Base-by-base conservation (phyloP, 352 stramenopile species). In the Phytophthora pseudosyringae region DNA sequence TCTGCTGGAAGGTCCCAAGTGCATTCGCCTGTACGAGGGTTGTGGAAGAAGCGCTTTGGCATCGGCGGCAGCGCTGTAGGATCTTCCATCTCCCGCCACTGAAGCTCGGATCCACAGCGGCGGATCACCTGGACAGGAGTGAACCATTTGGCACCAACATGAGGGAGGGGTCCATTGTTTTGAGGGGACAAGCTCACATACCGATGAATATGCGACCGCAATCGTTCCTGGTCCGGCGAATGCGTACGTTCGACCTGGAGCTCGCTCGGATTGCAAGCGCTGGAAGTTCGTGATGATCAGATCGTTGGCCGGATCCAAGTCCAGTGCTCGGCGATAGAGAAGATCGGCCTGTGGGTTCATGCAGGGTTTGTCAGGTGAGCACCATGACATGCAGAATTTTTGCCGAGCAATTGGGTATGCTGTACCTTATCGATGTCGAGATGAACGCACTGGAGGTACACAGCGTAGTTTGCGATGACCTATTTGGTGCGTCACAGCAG, bases 321-420 rank as follows among this genome's bases (percentile, higher is more conserved):
- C 80, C 13, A 93, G 74, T 18, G 83, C 83, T 31, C 83, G 79
- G 1, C 83, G 83, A 47, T 88, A 93, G 3, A 94, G 59, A 4
- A 78, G 56, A 54, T 91, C 83, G 0, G 83, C 86, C 78, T 89
- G 33, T 15, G 12, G 15, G 45, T 7, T 16, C 12, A 21, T 47
- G 21, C 4, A 47, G 31, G 31, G 13, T 6, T 13, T 47, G 11
- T 29, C 16, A 43, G 0, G 45, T 29, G 26, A 10, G 9, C 13
- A 8, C n/a, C 13, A 48, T 21, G 28, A n/a, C 16, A 40, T 5
- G 18, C 18, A 41, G 16, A 1, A 21, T 4, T 9, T 36, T 43
- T 35, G 18, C 26, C 15, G 31, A 45, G 15, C 7, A 28, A 62
- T 18, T 12, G 33, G 18, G 4, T 10, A 4, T 49, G 85, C 80